These are phyloP conservation scores for Inosperma sp. DNA, from an alignment of 768 basidiomycete genomes.

Conservation along the genomic window DNA sequence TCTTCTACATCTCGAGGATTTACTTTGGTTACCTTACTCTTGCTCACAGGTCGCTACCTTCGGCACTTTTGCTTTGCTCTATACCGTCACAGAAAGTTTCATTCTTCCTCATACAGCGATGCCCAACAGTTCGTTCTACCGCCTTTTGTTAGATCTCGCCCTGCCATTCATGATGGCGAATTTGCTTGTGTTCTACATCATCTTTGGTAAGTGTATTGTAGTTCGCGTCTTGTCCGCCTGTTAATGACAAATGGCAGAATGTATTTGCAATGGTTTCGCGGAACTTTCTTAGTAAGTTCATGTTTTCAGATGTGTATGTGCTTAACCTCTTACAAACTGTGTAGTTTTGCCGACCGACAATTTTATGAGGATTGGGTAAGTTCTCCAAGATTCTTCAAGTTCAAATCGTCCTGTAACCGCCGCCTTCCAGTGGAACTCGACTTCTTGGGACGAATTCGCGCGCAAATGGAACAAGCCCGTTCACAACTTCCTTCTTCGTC, in stretches of 20 bases:
- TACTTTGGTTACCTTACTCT: slow-evolving; percentile 9
- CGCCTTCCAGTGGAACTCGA: slow-evolving; percentile 77
- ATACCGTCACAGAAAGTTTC: slow-evolving; percentile 89
- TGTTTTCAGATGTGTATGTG: not conserved
- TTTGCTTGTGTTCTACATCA: slow-evolving; percentile 79
- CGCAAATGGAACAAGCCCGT: slow-evolving; percentile 99
- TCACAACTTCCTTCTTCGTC: slow-evolving; percentile 86
- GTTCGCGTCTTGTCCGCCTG: not conserved
- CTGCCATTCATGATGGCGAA: slow-evolving; percentile 94
- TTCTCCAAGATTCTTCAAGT: not conserved
- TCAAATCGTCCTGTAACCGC: not conserved
- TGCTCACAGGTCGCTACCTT: slow-evolving; percentile 71
- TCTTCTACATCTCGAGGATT: slow-evolving; percentile 32
- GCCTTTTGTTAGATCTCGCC: slow-evolving; percentile 78
- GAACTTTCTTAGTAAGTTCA: slow-evolving; percentile 76
- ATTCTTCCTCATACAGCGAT: slow-evolving; percentile 81
- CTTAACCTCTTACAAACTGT: slow-evolving; percentile 1
- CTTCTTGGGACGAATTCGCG: slow-evolving; percentile 95
- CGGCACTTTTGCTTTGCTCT: slow-evolving; percentile 92
- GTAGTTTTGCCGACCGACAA: slow-evolving; percentile 91
- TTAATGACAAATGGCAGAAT: slow-evolving; percentile 56
- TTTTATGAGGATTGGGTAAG: slow-evolving; percentile 96
- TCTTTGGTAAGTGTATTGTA: slow-evolving; percentile 54
- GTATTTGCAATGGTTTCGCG: slow-evolving; percentile 94
- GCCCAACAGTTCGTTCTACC: slow-evolving; percentile 64